Base-by-base conservation (phyloP, 176 grass and related monocot species). In the Eleusine indica region DNA sequence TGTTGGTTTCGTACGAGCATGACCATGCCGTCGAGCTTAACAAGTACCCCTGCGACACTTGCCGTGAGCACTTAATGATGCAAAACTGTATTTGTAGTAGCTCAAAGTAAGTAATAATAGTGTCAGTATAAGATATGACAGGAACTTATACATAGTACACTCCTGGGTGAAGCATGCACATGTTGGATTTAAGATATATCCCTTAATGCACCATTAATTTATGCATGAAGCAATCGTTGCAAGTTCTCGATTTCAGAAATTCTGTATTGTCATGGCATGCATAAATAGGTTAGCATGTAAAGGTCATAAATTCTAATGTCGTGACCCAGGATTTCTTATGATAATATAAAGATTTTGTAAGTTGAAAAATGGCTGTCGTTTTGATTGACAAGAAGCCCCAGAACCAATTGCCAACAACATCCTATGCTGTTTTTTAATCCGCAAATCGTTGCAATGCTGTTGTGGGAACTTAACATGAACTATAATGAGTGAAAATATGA, bases 141-240 rank as follows among this genome's bases (percentile, higher is more conserved):
- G 21, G 10, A 40, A 52, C 68, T 72, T 40, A 7, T 4, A 6
- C 28, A 40, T 85, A 35, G 32, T 35, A 49, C 4, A 49, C 12
- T 66, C 46, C 17, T 61, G 25, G 35, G 17, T 84, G 62, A 58
- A 74, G 9, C 41, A 43, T 76, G 12, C 21, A 11, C 58, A 54
- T 7, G 32, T 25, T 62, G 67, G 77, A 81, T 71, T 35, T 53
- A 66, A 77, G 44, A 37, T 85, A 18, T 81, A 58, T 18, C 54
- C 54, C 1, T 21, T 58, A 58, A 19, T 17, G 78, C 15, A 5
- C 56, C 37, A 64, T 76, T 78, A 65, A 37, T 43, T 8, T 18
- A 11, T 37, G 68, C 35, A 14, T 0, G 47, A 10, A 58, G 38
- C 13, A 54, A 68, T 62, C 75, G 41, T 21, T 30, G 19, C 6